phyloP scores from a whole-genome alignment of 2,329 filamentous ascomycete species.

The Sporothrix sp. region DNA sequence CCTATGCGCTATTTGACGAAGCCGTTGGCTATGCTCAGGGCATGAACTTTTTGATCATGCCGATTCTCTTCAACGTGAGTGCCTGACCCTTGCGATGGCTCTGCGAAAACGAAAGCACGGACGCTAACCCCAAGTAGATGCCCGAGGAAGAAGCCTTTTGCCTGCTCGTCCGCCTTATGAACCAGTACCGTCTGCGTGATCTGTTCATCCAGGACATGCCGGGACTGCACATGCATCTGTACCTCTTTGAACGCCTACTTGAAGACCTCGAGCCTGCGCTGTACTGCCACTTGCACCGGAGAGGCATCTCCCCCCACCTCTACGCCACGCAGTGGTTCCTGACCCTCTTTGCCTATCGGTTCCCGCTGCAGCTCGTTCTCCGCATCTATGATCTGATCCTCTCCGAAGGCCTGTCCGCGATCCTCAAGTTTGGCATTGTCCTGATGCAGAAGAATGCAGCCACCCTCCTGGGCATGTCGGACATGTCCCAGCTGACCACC shows the following conservation, averaged over 20 bases:
- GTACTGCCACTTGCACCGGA: conserved; percentile 85
- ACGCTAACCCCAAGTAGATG: conserved; percentile 49
- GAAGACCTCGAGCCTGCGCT: conserved; percentile 91
- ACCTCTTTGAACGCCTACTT: conserved; percentile 87
- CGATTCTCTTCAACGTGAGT: conserved; percentile 80
- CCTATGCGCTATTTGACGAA: conserved; percentile 92
- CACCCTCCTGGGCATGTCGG: conserved; percentile 69
- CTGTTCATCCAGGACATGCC: conserved; percentile 96
- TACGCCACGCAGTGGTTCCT: conserved; percentile 99
- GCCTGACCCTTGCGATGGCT: neutral
- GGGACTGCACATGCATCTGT: conserved; percentile 83
- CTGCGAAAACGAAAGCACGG: neutral
- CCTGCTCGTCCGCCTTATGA: conserved; percentile 87
- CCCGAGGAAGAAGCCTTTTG: conserved; percentile 95
- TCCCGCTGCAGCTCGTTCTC: conserved; percentile 89
- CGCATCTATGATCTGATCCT: conserved; percentile 94
- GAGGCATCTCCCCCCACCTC: conserved; percentile 78
- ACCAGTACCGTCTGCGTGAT: conserved; percentile 85
- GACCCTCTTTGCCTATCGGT: conserved; percentile 95
- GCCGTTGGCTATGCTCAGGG: conserved; percentile 93
- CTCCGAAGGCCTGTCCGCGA: conserved; percentile 84
- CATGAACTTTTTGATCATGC: conserved; percentile 98
- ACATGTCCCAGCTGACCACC: conserved; percentile 80
- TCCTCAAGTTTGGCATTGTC: conserved; percentile 88
- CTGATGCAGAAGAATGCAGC: conserved; percentile 91